These are phyloP conservation scores for Coelastrella sp. DNA, from an alignment of 139 green algal genomes.

Conservation along the genomic window DNA sequence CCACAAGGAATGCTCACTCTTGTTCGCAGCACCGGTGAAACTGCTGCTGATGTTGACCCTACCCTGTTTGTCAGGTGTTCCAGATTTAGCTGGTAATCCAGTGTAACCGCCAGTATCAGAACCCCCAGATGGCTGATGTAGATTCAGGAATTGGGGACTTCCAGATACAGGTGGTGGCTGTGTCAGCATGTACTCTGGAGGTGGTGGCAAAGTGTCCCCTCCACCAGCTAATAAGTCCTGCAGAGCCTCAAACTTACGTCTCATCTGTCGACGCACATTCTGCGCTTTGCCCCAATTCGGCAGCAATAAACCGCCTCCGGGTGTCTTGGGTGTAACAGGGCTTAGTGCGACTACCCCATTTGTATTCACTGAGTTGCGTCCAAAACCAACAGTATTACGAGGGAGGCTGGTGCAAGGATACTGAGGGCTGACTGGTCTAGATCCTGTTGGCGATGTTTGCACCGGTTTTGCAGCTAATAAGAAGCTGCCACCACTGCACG, in stretches of 20 bases:
- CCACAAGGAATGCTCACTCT: too few species aligned
- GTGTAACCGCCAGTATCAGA: neutral
- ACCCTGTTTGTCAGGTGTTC: too few species aligned
- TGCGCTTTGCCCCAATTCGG: constrained; percentile 4
- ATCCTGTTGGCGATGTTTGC: neutral
- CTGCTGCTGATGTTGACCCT: too few species aligned
- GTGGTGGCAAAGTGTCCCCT: constrained; percentile 5
- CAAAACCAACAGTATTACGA: constrained; percentile 15
- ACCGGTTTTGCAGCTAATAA: neutral
- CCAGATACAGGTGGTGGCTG: neutral
- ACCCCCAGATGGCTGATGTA: neutral
- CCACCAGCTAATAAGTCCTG: constrained; percentile 2
- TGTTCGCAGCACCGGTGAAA: too few species aligned
- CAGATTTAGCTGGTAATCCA: neutral
- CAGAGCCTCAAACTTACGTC: constrained; percentile 34
- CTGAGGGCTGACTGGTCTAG: neutral
- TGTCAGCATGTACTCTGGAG: constrained; percentile 22
- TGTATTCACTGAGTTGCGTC: constrained; percentile 6
- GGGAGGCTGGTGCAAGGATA: neutral
- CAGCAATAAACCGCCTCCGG: neutral
- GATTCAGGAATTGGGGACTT: too few species aligned
- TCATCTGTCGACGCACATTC: constrained; percentile 3
- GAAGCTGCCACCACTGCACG: neutral
- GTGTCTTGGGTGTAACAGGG: constrained; percentile 9
- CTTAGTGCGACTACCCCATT: neutral